phyloP scores from a whole-genome alignment of 2,329 filamentous ascomycete species.

The Colletotrichum shisoi region DNA sequence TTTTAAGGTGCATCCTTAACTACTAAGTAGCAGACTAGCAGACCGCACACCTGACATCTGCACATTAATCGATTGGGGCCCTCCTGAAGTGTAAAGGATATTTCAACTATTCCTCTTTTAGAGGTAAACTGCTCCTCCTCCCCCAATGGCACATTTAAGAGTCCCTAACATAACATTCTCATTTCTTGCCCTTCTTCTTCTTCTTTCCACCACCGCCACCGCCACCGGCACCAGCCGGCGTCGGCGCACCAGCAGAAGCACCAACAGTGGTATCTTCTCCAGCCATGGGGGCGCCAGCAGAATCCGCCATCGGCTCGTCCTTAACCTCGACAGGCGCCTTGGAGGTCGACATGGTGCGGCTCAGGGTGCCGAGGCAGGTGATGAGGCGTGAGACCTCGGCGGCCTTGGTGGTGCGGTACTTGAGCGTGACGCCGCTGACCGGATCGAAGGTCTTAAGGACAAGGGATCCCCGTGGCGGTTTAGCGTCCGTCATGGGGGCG shows the following conservation, averaged over 20 bases:
- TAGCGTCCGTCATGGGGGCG: constrained; percentile 46
- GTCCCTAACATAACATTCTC: constrained; percentile 41
- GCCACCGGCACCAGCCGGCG: constrained; percentile 47
- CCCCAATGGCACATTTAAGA: not conserved
- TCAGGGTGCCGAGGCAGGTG: constrained; percentile 76
- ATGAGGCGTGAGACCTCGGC: constrained; percentile 88
- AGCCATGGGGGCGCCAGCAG: constrained; percentile 43
- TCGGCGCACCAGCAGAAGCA: constrained; percentile 38
- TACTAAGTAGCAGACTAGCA: not conserved
- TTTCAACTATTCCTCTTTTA: not conserved
- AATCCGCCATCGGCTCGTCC: constrained; percentile 56
- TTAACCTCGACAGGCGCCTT: constrained; percentile 56
- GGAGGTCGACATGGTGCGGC: constrained; percentile 63
- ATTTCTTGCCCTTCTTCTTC: constrained; percentile 77
- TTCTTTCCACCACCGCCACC: constrained; percentile 64
- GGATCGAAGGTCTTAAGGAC: constrained; percentile 92
- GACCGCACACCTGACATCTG: not conserved
- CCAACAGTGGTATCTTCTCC: constrained; percentile 42
- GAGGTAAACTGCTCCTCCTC: too few species aligned
- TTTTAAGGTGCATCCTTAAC: too few species aligned
- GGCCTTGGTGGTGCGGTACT: constrained; percentile 90
- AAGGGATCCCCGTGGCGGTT: constrained; percentile 72
- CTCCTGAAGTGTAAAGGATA: not conserved
- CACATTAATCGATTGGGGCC: too few species aligned
- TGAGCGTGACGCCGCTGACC: constrained; percentile 78